Evolutionary conservation across 371 early-diverging fungal species (phyloP), one percentile per base, ranked within the genome.

Genomic region (Chytridium lagenaria): DNA sequence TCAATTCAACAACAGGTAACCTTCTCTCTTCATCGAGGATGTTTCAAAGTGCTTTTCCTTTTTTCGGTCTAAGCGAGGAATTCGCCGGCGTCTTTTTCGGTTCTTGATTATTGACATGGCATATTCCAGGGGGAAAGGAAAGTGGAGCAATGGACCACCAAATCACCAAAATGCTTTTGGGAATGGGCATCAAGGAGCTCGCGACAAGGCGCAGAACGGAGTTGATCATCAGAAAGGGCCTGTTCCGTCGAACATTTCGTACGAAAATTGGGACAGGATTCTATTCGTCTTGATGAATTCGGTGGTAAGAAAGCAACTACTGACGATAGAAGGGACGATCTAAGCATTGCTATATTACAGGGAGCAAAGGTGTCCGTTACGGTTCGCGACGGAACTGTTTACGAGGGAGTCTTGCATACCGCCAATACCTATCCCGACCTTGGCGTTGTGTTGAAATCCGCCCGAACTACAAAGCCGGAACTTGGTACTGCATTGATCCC

Each of bases 381-480:
- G 0, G 87, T 91, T 19, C 88, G 84, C 55, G 83, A 86, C 49
- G 93, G 93, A 1, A 77, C 85, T 50, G 84, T 83, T 59, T 94
- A 89, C 73, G 89, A 89, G 72, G 96, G 97, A 0, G 80, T 95
- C 16, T 88, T 94, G 70, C 91, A 92, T 63, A 87, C 92, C 7
- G 89, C 91, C 31, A 87, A 87, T 31, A 88, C 92, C 0, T 88
- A 89, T 55, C 89, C 90, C 7, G 93, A 93, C 51, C 83, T 93
- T n/a, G 90, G 91, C 52, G 87, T 94, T n/a, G 86, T 90, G 1
- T 84, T 96, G 64, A 84, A 69, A 82, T 87, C 74, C 85, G 88
- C 68, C 84, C 86, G 70, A 78, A 87, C 33, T 80, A 83, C 30
- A 73, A 63, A 49, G 37, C 39, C 55, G 19, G 63, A 59, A 40